Evolutionary conservation across 352 stramenopile genomes (phyloP), one percentile per base, ranked within the genome.

Genomic region (Stramenopiles sp.): DNA sequence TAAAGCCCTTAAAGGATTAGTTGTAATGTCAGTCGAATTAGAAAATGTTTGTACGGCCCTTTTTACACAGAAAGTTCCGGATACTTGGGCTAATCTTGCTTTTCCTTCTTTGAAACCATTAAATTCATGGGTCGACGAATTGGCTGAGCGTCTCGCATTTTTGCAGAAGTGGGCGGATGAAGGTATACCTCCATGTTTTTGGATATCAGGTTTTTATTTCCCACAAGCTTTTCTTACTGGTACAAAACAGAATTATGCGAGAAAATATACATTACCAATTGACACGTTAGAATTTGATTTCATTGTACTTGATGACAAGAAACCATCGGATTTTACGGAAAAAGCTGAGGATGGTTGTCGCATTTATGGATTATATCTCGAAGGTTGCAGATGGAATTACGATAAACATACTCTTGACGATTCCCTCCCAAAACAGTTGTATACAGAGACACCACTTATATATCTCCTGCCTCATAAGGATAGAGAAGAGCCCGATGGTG

Each of bases 201-300:
- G 76, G 76, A 64, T 91, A 40, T 77, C 62, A 10, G 73, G 76
- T 0, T 90, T 91, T 51, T 91, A 88, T 57, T 91, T 91, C 56
- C 83, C 73, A 1, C 71, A 91, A 56, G 75, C 74, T 7, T 91
- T 91, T 51, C 55, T 90, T 29, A 91, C 76, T 0, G 74, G 76
- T 22, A 76, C 70, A 21, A 72, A 73, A 41, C 76, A 91, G 48
- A 91, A 91, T 48, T 91, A 64, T 42, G 76, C 76, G 4, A 58
- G 74, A 1, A 71, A 74, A 45, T 70, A 89, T 45, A 67, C 64
- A 45, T 57, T 79, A 28, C 69, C 76, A 1, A 91, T 91, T 44
- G 76, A 74, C 48, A 69, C 51, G 7, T 52, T 66, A 24, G 39
- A 46, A 19, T 71, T 71, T 44, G 51, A 69, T 34, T 69, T 65